Conservation (phyloP, 2,329 filamentous ascomycete species). For the Cordyceps pruinosa region DNA sequence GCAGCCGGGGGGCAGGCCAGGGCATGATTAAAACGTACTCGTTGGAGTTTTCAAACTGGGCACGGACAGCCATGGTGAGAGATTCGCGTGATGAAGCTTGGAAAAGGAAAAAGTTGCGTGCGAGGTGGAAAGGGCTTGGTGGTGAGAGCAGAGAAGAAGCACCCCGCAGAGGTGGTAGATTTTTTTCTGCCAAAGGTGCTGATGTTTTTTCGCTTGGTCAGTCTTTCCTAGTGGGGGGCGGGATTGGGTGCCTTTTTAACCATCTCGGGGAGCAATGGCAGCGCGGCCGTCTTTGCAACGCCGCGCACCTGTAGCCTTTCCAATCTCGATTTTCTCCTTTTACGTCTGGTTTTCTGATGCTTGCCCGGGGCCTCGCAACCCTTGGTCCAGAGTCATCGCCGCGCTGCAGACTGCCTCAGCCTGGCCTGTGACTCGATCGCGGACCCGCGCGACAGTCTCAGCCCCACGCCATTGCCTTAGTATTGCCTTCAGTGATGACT, state of each 20-base stretch:
- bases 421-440: conserved; percentile 8
- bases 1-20: neutral
- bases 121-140: conserved; percentile 7
- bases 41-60: conserved; percentile 85
- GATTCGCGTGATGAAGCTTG: conserved; percentile 5
- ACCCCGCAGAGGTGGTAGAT: conserved; percentile 8
- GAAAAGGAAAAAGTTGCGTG: neutral
- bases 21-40: conserved; percentile 52
- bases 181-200: conserved; percentile 11
- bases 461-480: neutral
- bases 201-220: conserved; percentile 5
- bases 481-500: neutral
- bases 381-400: conserved; percentile 1
- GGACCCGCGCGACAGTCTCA: conserved; percentile 4
- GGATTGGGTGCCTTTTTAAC: neutral
- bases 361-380: neutral
- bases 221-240: neutral
- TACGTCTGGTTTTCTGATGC: neutral
- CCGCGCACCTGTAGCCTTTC: neutral
- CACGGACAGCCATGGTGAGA: conserved; percentile 56
- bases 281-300: neutral
- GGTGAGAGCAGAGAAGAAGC: neutral
- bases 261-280: neutral
- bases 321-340: neutral
- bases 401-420: neutral